Evolutionary conservation across 2,329 filamentous ascomycete genomes (phyloP), one percentile per base, ranked within the genome.

Genomic region (Hysterium pulicare): DNA sequence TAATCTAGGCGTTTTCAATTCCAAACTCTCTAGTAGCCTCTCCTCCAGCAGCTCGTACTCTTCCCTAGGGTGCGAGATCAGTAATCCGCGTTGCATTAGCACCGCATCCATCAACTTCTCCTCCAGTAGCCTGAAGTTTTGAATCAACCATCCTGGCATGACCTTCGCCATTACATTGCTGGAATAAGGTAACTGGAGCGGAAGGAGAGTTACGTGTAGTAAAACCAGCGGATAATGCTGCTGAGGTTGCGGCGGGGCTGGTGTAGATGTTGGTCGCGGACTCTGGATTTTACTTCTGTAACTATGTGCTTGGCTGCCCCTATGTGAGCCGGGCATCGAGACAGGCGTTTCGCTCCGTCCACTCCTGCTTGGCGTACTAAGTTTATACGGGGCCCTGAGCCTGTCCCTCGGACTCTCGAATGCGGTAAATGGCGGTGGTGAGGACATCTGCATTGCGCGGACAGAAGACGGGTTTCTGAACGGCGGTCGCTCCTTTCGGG

Each of bases 41-140:
- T 90, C 87, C 66, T 91, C 86, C 0, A 93, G 75, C 43, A 88
- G 69, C 62, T 90, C 87, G 56, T 87, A 91, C 61, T 90, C 87
- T 42, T 84, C 84, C 52, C 87, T 80, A 1, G 87, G 87, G 59
- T 93, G 88, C 2, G 86, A 81, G 6, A 93, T 75, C 33, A 93
- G 71, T 24, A 93, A 76, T 2, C 86, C 87, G 17, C 87, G 77
- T 58, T 86, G 78, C 49, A 86, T 75, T 9, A 68, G 47, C 10
- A 90, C 81, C 0, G 85, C 87, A 38, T 89, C 85, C 1, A 81
- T 81, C 3, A 87, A 73, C 45, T 85, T 83, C 40, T 86, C 82
- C 50, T 83, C 81, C 2, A 91, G 70, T 44, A 84, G 70, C 34
- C 78, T 77, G 78, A 82, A 87, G 23, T 81, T 79, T 48, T 82